phyloP scores from a whole-genome alignment of 2,329 filamentous ascomycete species.

The Pseudogymnoascus sp. region DNA sequence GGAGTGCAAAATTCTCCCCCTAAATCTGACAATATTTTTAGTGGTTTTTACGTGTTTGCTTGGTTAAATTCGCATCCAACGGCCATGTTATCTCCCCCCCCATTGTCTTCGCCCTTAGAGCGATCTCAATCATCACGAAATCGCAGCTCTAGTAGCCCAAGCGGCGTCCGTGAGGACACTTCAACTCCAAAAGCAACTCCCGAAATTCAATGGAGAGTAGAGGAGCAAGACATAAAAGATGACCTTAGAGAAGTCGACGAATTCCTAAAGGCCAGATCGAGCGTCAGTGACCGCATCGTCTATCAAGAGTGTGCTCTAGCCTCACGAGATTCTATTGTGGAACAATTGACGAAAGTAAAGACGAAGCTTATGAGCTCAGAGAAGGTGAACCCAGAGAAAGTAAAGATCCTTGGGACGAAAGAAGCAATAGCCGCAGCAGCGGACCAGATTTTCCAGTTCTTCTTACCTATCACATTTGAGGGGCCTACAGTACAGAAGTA shows the following conservation, averaged over 20 bases:
- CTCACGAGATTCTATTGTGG: constrained; percentile 10
- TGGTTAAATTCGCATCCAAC: constrained; percentile 15
- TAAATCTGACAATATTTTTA: constrained; percentile 9
- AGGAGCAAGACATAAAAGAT: constrained; percentile 7
- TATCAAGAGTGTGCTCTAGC: constrained; percentile 13
- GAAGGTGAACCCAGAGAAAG: constrained; percentile 13
- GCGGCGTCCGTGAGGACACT: not conserved
- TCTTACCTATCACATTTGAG: constrained; percentile 31
- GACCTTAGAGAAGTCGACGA: constrained; percentile 17
- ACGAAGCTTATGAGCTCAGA: constrained; percentile 4
- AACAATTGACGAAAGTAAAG: constrained; percentile 7
- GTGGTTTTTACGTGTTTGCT: constrained; percentile 21
- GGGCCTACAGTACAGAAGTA: constrained; percentile 34
- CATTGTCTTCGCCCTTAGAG: not conserved
- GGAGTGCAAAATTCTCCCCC: not conserved
- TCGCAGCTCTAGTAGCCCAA: constrained; percentile 1
- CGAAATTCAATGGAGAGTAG: not conserved
- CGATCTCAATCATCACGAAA: not conserved
- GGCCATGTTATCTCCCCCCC: not conserved
- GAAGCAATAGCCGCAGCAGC: constrained; percentile 35
- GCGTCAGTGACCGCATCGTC: constrained; percentile 14
- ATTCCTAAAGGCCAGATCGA: constrained; percentile 14
- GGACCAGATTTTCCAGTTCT: constrained; percentile 34
- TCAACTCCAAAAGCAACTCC: constrained; percentile 4
- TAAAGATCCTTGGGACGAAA: constrained; percentile 19